Evolutionary conservation across 352 stramenopile species (phyloP), one percentile per base, ranked within the genome.

Genomic region (Phytophthora sojae): DNA sequence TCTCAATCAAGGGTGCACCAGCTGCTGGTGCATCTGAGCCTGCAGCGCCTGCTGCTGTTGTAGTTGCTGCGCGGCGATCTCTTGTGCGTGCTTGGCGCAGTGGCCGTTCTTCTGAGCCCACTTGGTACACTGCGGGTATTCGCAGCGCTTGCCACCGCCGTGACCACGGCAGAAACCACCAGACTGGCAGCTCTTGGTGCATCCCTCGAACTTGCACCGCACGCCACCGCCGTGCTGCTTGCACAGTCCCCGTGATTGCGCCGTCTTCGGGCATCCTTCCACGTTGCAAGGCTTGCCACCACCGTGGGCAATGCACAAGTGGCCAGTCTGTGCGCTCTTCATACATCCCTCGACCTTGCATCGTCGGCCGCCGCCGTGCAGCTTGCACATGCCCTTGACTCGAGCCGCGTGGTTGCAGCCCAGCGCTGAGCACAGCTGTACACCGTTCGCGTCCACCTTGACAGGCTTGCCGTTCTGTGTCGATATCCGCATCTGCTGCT

Each of bases 321-420:
- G 86, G 21, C 89, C 89, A 15, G 86, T 96, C 66, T 96, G 89
- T 25, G 87, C 86, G 64, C 85, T 94, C 73, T 95, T 95, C 89
- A 94, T 96, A 69, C 89, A 96, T 25, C 89, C 89, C 47, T 96
- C 89, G 30, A 95, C 87, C 67, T 95, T 96, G 82, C 89, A 96
- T 14, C 89, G 81, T 19, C 87, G 79, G 0, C 89, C 89, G 17
- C 89, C 89, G 17, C 89, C 89, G 56, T 96, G 89, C 8, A 93
- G 62, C 68, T 96, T 96, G 78, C 89, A 96, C 89, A 96, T 95
- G 26, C 89, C 89, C 68, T 94, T 94, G 35, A 93, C 81, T 0
- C 87, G 83, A 5, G 89, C 86, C 1, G 85, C 76, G 69, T 96
- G 86, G 73, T 88, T 93, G 75, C 89, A 96, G 15, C 89, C 89